phyloP scores from a whole-genome alignment of 495 filamentous ascomycete species.

The Neurospora tetraspora region DNA sequence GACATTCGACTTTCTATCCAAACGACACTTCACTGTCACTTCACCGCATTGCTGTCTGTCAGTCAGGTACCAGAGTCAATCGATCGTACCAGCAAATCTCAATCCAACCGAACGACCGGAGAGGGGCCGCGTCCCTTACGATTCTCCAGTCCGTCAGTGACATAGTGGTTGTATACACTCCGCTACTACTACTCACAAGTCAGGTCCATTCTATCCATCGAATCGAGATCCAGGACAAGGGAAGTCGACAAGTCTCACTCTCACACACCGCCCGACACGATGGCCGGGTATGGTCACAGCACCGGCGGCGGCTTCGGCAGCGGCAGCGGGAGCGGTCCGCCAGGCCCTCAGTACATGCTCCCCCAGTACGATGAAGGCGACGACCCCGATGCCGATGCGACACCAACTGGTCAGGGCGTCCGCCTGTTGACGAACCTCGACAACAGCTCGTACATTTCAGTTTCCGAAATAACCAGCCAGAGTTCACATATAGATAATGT shows the following conservation, averaged over 20 bases:
- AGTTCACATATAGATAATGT: neutral
- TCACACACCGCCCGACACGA: neutral
- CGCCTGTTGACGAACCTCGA: constrained; percentile 34
- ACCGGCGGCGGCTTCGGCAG: neutral
- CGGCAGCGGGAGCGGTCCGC: constrained; percentile 12
- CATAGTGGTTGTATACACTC: neutral
- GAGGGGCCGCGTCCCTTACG: constrained; percentile 1
- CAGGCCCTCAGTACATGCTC: constrained; percentile 32
- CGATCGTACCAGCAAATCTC: constrained; percentile 9
- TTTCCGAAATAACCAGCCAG: neutral
- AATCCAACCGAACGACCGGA: neutral
- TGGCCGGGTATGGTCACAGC: neutral
- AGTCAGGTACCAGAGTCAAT: constrained; percentile 14
- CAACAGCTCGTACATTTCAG: neutral
- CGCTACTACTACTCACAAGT: neutral
- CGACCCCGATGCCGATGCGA: constrained; percentile 26
- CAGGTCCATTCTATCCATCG: neutral
- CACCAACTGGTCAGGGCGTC: constrained; percentile 25
- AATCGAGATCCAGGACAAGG: neutral
- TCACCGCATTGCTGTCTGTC: neutral
- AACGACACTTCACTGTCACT: neutral
- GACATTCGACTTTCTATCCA: neutral
- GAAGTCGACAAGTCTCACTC: neutral
- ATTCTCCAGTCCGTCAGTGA: neutral
- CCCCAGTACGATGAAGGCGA: constrained; percentile 40